These are phyloP conservation scores for Astrocystis sublimbata DNA, from an alignment of 495 filamentous ascomycete genomes.

Conservation along the genomic window DNA sequence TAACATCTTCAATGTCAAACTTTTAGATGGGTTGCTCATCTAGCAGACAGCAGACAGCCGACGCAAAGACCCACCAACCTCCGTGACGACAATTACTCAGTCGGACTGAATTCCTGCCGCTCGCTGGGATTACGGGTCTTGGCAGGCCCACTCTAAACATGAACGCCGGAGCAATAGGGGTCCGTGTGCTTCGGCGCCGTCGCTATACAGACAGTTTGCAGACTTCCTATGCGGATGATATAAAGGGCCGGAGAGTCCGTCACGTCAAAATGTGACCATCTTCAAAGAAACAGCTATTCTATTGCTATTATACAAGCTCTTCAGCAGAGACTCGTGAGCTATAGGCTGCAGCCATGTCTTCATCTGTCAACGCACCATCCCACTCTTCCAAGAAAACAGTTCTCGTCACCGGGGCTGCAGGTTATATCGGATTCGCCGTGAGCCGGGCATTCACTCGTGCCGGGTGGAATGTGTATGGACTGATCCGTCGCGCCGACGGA, in stretches of 20 bases:
- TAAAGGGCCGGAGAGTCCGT: background rate
- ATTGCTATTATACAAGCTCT: too few relatives aligned
- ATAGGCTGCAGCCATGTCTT: background rate
- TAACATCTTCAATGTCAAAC: too few relatives aligned
- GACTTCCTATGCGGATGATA: background rate
- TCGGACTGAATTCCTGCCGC: background rate
- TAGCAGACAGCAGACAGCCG: too few relatives aligned
- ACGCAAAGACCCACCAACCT: too few relatives aligned
- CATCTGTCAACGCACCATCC: background rate
- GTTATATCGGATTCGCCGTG: conserved; percentile 46
- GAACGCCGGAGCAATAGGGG: background rate
- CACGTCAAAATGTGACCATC: background rate
- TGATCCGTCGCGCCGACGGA: conserved; percentile 34
- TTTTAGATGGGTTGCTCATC: too few relatives aligned
- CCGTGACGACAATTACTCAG: conserved; percentile 6
- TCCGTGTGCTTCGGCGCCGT: background rate
- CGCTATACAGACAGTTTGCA: background rate
- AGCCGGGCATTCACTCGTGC: conserved; percentile 42
- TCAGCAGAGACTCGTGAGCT: background rate
- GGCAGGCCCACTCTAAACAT: background rate
- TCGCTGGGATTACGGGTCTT: background rate
- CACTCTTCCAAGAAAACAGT: conserved; percentile 26
- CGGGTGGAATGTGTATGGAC: conserved; percentile 40
- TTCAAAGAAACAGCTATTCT: background rate
- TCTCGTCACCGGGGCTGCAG: conserved; percentile 46